Base-by-base conservation (phyloP, 768 basidiomycete species). In the Rossbeevera mucosa region DNA sequence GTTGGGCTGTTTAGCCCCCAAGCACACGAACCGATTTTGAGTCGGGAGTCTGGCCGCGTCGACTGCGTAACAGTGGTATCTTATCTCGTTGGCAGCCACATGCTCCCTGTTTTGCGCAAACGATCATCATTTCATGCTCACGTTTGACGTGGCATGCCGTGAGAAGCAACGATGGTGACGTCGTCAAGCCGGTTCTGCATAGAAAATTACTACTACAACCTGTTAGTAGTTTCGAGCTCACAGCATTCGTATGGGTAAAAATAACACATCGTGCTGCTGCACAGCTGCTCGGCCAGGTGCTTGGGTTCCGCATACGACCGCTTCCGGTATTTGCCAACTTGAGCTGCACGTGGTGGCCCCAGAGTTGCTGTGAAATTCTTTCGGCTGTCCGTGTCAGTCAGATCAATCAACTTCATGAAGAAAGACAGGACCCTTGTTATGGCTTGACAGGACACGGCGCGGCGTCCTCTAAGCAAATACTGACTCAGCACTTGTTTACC, bases 401-500 rank as follows among this genome's bases (percentile, higher is more conserved):
- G 25, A 42, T 42, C 41, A 42, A 11, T 24, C 25, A n/a, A 20
- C 43, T 18, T 38, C 18, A 38, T 6, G 36, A 38, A 38, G 36
- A 13, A 22, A 11, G 59, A 57, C 59, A 60, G 44, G n/a, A 33
- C 33, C 44, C 53, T 50, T 31, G 48, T 16, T 44, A 38, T 47
- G 48, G 40, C 53, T 44, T 38, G 56, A 54, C 52, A 22, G 11
- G 33, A 24, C 26, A 24, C 13, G 49, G 30, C 22, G 29, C 13
- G 49, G 30, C 22, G 29, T n/a, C 51, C 20, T 12, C 22, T 44
- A 40, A 58, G n/a, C 56, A 45, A 44, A 33, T 3, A 9, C 16
- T 14, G 42, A 49, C 18, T 36, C n/a, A 36, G 9, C 54, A 21
- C 14, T 24, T 12, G 18, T 11, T 16, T 40, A n/a, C 26, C 25